Evolutionary conservation across 139 green algal genomes (phyloP).

Genomic region (Closterium sp.): DNA sequence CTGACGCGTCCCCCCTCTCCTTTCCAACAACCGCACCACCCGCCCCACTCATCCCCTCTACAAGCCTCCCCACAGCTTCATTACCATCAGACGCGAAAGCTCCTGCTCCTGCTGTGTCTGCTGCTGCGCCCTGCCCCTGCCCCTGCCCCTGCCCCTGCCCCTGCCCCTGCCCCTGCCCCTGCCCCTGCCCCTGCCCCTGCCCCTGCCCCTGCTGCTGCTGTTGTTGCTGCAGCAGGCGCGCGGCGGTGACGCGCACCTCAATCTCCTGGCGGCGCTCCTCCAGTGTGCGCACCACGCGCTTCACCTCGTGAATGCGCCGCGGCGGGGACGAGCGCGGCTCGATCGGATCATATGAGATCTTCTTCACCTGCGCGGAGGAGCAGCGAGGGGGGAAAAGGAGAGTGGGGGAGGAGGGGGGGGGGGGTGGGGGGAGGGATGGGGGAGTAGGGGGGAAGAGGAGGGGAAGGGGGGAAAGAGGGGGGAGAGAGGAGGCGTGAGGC

Average conservation of each 20-base stretch:
- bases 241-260: constrained; percentile 22
- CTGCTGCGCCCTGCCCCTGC: background rate
- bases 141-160: too few relatives aligned
- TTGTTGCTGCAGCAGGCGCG: constrained; percentile 17
- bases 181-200: background rate
- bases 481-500: too few relatives aligned
- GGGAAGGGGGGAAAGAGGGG: too few relatives aligned
- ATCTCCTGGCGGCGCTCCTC: constrained; percentile 35
- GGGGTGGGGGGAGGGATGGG: too few relatives aligned
- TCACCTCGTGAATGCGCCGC: background rate
- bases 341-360: background rate
- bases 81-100: background rate
- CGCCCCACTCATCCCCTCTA: background rate
- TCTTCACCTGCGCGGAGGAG: background rate
- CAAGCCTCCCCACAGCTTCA: background rate
- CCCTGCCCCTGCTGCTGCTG: background rate
- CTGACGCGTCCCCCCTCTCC: background rate
- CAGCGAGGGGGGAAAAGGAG: too few relatives aligned
- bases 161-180: background rate
- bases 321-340: background rate
- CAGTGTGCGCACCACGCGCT: background rate
- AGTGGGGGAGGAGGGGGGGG: too few relatives aligned
- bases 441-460: too few relatives aligned
- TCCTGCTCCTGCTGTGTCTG: background rate
- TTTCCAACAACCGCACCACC: background rate